These are phyloP conservation scores for Didymella exigua DNA, from an alignment of 2,329 filamentous ascomycete genomes.

Conservation along the genomic window DNA sequence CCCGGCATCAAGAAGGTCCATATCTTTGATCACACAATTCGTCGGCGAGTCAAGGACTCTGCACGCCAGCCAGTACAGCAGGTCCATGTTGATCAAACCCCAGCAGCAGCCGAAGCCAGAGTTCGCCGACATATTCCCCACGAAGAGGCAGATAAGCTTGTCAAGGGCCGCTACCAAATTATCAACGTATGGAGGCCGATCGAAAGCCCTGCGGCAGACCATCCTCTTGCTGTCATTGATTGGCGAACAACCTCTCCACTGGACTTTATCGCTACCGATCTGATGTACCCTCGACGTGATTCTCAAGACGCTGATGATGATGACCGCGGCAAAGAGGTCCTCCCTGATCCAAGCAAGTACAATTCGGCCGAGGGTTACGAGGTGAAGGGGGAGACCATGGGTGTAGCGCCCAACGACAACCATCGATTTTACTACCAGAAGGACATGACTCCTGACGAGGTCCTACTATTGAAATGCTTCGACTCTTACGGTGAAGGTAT, in stretches of 20 bases:
- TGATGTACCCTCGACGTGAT: conserved; percentile 64
- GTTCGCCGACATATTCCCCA: conserved; percentile 65
- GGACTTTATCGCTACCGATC: conserved; percentile 66
- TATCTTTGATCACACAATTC: conserved; percentile 76
- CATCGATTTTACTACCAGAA: conserved; percentile 71
- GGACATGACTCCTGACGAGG: conserved; percentile 67
- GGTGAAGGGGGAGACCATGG: conserved; percentile 67
- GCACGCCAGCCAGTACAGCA: conserved; percentile 70
- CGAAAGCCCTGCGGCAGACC: conserved; percentile 65
- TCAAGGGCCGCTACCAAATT: conserved; percentile 67
- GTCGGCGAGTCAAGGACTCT: conserved; percentile 59
- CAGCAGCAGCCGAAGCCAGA: conserved; percentile 63
- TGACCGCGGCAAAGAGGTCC: conserved; percentile 63
- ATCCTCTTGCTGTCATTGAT: conserved; percentile 72
- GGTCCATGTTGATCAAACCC: conserved; percentile 75
- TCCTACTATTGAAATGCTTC: conserved; percentile 60
- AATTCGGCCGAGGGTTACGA: conserved; percentile 66
- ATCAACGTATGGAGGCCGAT: conserved; percentile 76
- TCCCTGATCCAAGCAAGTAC: conserved; percentile 55
- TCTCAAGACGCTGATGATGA: conserved; percentile 50
- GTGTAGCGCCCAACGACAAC: conserved; percentile 60
- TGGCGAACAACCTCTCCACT: conserved; percentile 62
- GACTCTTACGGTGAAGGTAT: conserved; percentile 53
- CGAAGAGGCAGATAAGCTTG: conserved; percentile 61
- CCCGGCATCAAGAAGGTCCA: conserved; percentile 64